Percentiles rank a stretch among this genome's conserved stretches.
Conservation (phyloP, 805 yeast genomes). For the Komagataella phaffii region DNA sequence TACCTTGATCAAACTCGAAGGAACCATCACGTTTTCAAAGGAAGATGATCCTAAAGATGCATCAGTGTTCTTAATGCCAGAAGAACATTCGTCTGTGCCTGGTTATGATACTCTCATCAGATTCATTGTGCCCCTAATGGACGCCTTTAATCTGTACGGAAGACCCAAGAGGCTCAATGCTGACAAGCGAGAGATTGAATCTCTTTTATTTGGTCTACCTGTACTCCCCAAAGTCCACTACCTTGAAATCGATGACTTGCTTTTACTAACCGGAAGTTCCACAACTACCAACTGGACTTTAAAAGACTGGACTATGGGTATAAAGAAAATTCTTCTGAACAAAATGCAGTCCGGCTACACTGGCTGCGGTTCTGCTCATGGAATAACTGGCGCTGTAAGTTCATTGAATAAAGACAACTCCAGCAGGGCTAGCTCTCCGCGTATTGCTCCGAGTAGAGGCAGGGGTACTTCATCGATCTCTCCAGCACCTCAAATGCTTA, state of each 20-base stretch:
- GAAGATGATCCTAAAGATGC: slow-evolving; percentile 39
- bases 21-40: slow-evolving; percentile 50
- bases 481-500: neutral
- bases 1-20: slow-evolving; percentile 83
- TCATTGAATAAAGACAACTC: neutral
- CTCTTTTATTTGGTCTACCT: slow-evolving; percentile 72
- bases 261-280: slow-evolving; percentile 22
- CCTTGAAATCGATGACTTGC: slow-evolving; percentile 48
- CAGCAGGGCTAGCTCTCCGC: neutral
- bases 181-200: slow-evolving; percentile 50
- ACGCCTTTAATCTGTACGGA: slow-evolving; percentile 70
- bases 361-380: slow-evolving; percentile 65
- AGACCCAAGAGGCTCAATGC: slow-evolving; percentile 67
- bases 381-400: slow-evolving; percentile 41
- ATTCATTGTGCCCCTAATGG: slow-evolving; percentile 61
- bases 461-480: neutral
- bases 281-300: slow-evolving; percentile 34
- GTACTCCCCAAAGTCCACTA: slow-evolving; percentile 69
- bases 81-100: slow-evolving; percentile 67
- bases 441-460: neutral
- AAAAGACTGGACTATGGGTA: slow-evolving; percentile 43
- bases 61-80: slow-evolving; percentile 72
- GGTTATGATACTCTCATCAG: slow-evolving; percentile 80
- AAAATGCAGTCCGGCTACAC: slow-evolving; percentile 50
- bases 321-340: slow-evolving; percentile 39